Evolutionary conservation across 2,329 filamentous ascomycete genomes (phyloP).

Genomic region (Truncatella angustata): DNA sequence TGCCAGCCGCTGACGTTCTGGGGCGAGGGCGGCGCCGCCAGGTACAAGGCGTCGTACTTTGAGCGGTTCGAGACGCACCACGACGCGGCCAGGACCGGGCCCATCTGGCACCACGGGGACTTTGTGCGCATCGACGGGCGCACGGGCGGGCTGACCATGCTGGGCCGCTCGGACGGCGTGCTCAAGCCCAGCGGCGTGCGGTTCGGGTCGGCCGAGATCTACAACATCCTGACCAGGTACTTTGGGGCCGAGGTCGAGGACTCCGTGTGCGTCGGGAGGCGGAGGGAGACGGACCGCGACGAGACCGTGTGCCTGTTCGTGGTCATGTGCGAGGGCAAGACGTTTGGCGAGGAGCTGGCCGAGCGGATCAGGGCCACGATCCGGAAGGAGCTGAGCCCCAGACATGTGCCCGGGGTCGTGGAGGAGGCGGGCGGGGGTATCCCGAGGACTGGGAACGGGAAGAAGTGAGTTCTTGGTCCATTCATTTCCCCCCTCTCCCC

Average conservation of each 20-base stretch:
- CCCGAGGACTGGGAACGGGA: constrained; percentile 89
- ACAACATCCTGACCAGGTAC: constrained; percentile 85
- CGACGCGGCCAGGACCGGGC: constrained; percentile 13
- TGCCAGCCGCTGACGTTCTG: constrained; percentile 91
- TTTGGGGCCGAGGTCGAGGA: constrained; percentile 80
- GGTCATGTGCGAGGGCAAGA: constrained; percentile 62
- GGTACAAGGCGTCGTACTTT: constrained; percentile 85
- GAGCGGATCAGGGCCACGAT: constrained; percentile 65
- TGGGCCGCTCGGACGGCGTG: constrained; percentile 88
- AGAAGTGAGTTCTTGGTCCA: constrained; percentile 82
- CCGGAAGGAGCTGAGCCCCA: constrained; percentile 75
- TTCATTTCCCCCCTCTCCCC: not conserved
- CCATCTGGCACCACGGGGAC: constrained; percentile 92
- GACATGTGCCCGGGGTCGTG: constrained; percentile 84
- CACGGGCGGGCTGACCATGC: constrained; percentile 82
- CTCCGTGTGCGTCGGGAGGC: constrained; percentile 80
- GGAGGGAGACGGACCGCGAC: constrained; percentile 69
- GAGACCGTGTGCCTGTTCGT: constrained; percentile 89
- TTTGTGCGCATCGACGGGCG: constrained; percentile 71
- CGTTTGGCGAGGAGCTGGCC: constrained; percentile 60
- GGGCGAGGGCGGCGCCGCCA: constrained; percentile 67
- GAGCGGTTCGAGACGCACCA: constrained; percentile 62
- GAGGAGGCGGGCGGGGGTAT: constrained; percentile 79
- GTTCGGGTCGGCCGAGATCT: constrained; percentile 94
- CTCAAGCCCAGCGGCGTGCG: constrained; percentile 89